Conservation (phyloP, 768 basidiomycete species). For the Lactarius deliciosus region DNA sequence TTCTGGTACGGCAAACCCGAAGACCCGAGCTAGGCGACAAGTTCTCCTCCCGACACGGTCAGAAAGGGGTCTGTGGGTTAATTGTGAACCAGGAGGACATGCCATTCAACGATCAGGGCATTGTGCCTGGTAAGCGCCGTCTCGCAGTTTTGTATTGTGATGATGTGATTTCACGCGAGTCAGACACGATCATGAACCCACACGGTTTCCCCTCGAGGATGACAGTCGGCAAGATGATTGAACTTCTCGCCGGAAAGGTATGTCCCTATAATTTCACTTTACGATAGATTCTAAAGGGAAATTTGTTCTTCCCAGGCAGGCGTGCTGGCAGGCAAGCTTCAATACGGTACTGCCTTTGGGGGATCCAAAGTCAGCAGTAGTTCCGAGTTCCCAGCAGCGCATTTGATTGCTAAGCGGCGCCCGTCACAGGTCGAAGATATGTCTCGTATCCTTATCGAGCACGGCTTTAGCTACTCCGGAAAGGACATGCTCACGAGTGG, state of each 20-base stretch:
- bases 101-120: conserved; percentile 99
- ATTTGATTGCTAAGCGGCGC: conserved; percentile 8
- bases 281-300: conserved; percentile 1
- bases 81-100: conserved; percentile 99
- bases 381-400: conserved; percentile 1
- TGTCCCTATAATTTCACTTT: conserved; percentile 16
- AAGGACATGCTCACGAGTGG: conserved; percentile 99
- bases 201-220: conserved; percentile 99
- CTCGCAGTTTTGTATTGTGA: neutral
- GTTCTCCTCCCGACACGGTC: conserved; percentile 96
- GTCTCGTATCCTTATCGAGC: conserved; percentile 91
- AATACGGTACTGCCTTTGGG: conserved; percentile 96
- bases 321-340: conserved; percentile 82
- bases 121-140: conserved; percentile 69
- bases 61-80: conserved; percentile 98
- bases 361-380: conserved; percentile 79
- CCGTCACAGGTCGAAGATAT: conserved; percentile 85
- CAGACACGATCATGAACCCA: conserved; percentile 99
- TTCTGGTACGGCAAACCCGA: conserved; percentile 94
- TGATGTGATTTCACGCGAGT: conserved; percentile 27
- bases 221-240: conserved; percentile 99
- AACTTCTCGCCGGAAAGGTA: conserved; percentile 93
- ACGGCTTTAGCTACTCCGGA: conserved; percentile 97
- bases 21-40: conserved; percentile 97
- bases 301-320: conserved; percentile 62